phyloP scores from a whole-genome alignment of 1,284 basidiomycete species.

The Meripilus lineatus region DNA sequence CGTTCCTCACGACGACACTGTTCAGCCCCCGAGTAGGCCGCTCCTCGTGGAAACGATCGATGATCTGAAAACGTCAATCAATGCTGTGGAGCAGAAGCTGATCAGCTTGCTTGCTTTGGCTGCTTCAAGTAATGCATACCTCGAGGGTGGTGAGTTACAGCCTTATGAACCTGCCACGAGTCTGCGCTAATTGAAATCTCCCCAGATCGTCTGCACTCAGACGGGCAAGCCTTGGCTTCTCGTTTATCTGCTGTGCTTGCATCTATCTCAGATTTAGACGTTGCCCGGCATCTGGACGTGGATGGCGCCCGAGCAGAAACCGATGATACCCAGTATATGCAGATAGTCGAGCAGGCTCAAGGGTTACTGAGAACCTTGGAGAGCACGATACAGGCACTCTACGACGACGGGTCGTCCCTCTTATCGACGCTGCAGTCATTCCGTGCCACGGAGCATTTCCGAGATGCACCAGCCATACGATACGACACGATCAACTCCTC shows the following conservation, averaged over 20 bases:
- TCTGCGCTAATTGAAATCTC: slow-evolving; percentile 7
- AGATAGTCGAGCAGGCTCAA: slow-evolving; percentile 62
- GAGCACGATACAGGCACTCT: slow-evolving; percentile 60
- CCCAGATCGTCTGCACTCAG: slow-evolving; percentile 20
- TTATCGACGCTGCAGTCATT: slow-evolving; percentile 49
- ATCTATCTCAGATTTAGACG: slow-evolving; percentile 61
- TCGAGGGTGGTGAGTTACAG: background rate
- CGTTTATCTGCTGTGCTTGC: slow-evolving; percentile 52
- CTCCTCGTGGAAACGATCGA: slow-evolving; percentile 48
- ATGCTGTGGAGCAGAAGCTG: slow-evolving; percentile 42
- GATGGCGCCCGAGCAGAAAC: slow-evolving; percentile 60
- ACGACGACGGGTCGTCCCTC: slow-evolving; percentile 60
- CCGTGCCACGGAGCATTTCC: slow-evolving; percentile 33
- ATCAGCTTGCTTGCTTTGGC: slow-evolving; percentile 25
- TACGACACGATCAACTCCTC: slow-evolving; percentile 44
- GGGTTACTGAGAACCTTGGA: slow-evolving; percentile 66
- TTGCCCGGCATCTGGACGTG: slow-evolving; percentile 73
- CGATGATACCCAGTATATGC: slow-evolving; percentile 46
- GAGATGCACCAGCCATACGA: too few relatives aligned
- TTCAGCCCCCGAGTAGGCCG: slow-evolving; percentile 42
- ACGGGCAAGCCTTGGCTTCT: slow-evolving; percentile 45
- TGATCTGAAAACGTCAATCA: slow-evolving; percentile 45
- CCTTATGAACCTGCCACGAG: background rate
- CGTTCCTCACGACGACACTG: slow-evolving; percentile 48
- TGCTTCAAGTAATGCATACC: background rate